These are phyloP conservation scores for Chenopodium formosanum DNA, from an alignment of 148 eudicot genomes.

Conservation along the genomic window DNA sequence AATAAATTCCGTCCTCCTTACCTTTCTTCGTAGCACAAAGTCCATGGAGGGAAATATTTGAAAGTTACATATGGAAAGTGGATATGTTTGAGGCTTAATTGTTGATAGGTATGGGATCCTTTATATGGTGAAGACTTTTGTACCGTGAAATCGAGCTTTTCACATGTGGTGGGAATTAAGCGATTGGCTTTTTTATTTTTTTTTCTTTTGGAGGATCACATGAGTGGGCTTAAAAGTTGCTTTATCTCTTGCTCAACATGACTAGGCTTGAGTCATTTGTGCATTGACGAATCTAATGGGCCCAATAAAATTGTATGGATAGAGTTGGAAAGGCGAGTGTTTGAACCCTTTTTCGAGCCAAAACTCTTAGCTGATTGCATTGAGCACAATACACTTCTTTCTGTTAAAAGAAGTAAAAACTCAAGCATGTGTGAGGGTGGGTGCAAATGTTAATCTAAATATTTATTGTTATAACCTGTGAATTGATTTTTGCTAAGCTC, in stretches of 20 bases:
- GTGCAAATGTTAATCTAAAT: not conserved
- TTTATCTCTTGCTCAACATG: conserved; percentile 19
- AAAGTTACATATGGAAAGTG: conserved; percentile 28
- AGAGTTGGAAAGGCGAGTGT: conserved; percentile 11
- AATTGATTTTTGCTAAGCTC: not conserved
- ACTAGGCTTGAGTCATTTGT: conserved; percentile 18
- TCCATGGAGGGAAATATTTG: conserved; percentile 23
- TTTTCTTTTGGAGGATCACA: conserved; percentile 18
- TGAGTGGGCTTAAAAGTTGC: conserved; percentile 30
- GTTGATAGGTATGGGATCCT: conserved; percentile 6
- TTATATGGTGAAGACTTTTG: not conserved
- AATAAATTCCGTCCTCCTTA: conserved; percentile 1
- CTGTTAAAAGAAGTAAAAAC: not conserved
- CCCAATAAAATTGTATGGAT: conserved; percentile 15
- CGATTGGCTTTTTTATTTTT: not conserved
- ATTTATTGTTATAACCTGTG: not conserved
- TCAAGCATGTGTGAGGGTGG: conserved; percentile 1
- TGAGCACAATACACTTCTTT: not conserved
- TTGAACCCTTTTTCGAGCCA: not conserved
- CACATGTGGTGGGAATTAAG: conserved; percentile 18
- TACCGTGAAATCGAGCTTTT: conserved; percentile 9
- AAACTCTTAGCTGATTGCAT: not conserved
- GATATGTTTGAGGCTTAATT: conserved; percentile 5
- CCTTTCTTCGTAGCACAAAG: not conserved
- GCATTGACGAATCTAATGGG: conserved; percentile 28